phyloP scores from a whole-genome alignment of 306 rosid species.

The Mucuna pruriens region DNA sequence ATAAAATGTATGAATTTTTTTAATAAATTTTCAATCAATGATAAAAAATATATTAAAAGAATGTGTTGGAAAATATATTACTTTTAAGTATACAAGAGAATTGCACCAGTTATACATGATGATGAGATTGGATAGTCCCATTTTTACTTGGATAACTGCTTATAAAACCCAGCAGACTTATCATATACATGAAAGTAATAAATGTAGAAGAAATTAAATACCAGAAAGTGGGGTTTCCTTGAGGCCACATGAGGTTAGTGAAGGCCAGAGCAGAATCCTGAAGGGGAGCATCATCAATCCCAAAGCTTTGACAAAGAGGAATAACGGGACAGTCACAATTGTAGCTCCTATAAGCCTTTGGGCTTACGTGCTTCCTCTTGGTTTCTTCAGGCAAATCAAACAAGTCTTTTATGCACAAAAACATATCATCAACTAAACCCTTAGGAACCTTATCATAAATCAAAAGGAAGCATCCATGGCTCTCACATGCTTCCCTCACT shows the following conservation, averaged over 20 bases:
- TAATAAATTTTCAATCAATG: no score
- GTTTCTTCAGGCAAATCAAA: slow-evolving; percentile 66
- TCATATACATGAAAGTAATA: neutral
- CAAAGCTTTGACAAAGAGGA: slow-evolving; percentile 59
- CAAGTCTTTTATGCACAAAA: slow-evolving; percentile 38
- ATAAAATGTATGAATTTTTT: no score
- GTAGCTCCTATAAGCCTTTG: slow-evolving; percentile 54
- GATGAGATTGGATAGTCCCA: no score
- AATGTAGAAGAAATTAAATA: slow-evolving; percentile 8
- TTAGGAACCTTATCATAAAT: neutral
- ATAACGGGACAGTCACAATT: slow-evolving; percentile 35
- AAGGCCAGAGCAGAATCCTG: slow-evolving; percentile 40
- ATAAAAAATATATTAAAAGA: no score
- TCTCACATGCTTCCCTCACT: slow-evolving; percentile 61
- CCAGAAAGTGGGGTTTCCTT: slow-evolving; percentile 59
- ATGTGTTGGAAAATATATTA: no score
- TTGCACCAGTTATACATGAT: no score
- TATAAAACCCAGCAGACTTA: no score
- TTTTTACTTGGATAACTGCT: no score
- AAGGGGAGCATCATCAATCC: slow-evolving; percentile 44
- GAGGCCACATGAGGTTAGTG: slow-evolving; percentile 72
- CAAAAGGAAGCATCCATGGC: slow-evolving; percentile 40
- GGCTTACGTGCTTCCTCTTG: slow-evolving; percentile 49
- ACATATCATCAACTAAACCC: slow-evolving; percentile 42
- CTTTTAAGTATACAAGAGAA: no score